Evolutionary conservation across 23 red algal genomes (phyloP).

Genomic region (Cyanidium caldarium): DNA sequence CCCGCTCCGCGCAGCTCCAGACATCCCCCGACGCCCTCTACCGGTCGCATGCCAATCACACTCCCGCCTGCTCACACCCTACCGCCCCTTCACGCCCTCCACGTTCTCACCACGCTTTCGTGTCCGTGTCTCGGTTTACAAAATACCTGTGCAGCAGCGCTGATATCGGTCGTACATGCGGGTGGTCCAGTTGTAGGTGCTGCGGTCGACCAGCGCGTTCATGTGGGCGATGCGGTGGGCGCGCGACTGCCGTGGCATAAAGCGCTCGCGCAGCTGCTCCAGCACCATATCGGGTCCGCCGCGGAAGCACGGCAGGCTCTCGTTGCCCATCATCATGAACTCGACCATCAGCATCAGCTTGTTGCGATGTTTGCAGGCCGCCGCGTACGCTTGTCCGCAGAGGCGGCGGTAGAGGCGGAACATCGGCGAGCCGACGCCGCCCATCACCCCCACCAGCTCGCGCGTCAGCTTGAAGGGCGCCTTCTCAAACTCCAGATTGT

Average conservation of each 20-base stretch:
- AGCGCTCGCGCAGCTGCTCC: slow-evolving; percentile 49
- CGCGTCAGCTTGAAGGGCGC: slow-evolving; percentile 90
- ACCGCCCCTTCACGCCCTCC: no score
- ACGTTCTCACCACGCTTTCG: no score
- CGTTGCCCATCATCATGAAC: slow-evolving; percentile 75
- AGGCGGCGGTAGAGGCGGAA: slow-evolving; percentile 67
- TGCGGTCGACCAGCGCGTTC: slow-evolving; percentile 39
- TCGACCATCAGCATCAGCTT: slow-evolving; percentile 98
- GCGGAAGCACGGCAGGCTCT: slow-evolving; percentile 91
- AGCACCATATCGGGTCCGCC: slow-evolving; percentile 74
- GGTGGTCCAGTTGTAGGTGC: slow-evolving; percentile 67
- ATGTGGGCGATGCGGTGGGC: slow-evolving; percentile 29
- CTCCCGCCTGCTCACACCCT: no score
- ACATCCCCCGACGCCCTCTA: no score
- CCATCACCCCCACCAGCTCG: slow-evolving; percentile 97
- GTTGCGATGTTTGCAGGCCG: slow-evolving; percentile 73
- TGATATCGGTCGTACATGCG: slow-evolving; percentile 81
- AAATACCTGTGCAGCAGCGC: slow-evolving; percentile 11
- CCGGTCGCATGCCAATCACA: no score
- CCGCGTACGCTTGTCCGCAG: slow-evolving; percentile 66
- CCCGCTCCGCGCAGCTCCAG: no score
- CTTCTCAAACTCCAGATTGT: slow-evolving; percentile 94
- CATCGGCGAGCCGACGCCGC: slow-evolving; percentile 38
- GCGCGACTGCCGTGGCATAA: slow-evolving; percentile 46
- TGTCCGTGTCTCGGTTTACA: no score